Base-by-base conservation (phyloP, 2,329 filamentous ascomycete genomes). In the Cadophora malorum region DNA sequence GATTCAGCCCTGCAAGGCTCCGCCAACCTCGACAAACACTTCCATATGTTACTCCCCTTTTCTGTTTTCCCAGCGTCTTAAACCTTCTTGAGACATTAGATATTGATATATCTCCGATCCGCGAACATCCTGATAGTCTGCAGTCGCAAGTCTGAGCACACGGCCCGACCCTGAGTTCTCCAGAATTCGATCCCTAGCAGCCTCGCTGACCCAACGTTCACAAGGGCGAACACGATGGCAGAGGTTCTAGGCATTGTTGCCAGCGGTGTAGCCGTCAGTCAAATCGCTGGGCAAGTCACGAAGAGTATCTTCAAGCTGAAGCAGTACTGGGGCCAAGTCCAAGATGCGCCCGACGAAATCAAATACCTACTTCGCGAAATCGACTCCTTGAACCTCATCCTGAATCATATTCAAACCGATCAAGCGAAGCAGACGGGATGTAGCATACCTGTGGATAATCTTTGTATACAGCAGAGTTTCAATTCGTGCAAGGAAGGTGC, bases 301-400 rank as follows among this genome's bases (percentile, higher is more conserved):
- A 58, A 45, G 14, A 69, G 66, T n/a, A 62, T 69, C 6, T 60
- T 69, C 49, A 69, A 71, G n/a, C 63, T 72, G 7, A 72, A 72
- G 35, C 35, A 45, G 16, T 72, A 60, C 14, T 70, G 66, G 67
- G 63, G 63, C n/a, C 59, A 72, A 8, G 58, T 71, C 10, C 50
- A 71, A 25, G 67, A 72, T 3, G 64, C 69, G n/a, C 71, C 67
- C 0, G 53, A 31, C 7, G 64, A 69, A 3, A 67, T 71, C 33
- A 50, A 28, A 21, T 41, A 58, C 16, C 69, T 66, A 4, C 10
- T 70, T 7, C 66, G 58, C 10, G 38, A 70, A 38, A 62, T 70
- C 38, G 70, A 71, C 3, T 56, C 25, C 16, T 28, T 68, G 16
- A 52, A 66, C 50, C 9, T 55, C 8, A 67, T 66, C 9, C 60